Evolutionary conservation across 2,329 filamentous ascomycete genomes (phyloP).

Genomic region (Parascedosporium putredinis): DNA sequence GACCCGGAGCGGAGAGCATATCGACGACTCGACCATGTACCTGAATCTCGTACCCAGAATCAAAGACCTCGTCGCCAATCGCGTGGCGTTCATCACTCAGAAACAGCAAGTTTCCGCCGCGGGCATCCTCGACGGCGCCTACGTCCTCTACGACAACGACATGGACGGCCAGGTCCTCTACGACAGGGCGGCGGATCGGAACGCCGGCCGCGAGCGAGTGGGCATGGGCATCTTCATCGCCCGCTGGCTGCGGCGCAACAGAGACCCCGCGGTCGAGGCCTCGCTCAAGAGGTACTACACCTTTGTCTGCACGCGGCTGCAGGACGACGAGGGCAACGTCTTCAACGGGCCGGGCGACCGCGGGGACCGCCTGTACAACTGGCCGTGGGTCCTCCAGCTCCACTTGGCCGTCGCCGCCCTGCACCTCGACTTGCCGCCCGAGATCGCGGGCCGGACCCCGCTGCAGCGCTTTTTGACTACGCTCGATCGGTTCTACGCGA

Average conservation of each 20-base stretch:
- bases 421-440: neutral
- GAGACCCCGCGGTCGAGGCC: neutral
- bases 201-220: slow-evolving; percentile 10
- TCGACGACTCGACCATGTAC: slow-evolving; percentile 6
- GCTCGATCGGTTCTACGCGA: slow-evolving; percentile 9
- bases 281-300: slow-evolving; percentile 8
- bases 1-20: neutral
- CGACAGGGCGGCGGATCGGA: slow-evolving; percentile 9
- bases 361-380: slow-evolving; percentile 10
- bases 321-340: slow-evolving; percentile 9
- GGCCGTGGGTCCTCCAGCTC: slow-evolving; percentile 11
- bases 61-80: slow-evolving; percentile 8
- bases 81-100: slow-evolving; percentile 9
- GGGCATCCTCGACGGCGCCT: slow-evolving; percentile 6
- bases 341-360: slow-evolving; percentile 4
- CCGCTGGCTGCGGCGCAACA: slow-evolving; percentile 8
- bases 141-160: slow-evolving; percentile 11
- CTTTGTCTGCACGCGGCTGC: slow-evolving; percentile 10
- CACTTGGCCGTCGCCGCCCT: slow-evolving; percentile 9
- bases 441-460: slow-evolving; percentile 6
- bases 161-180: slow-evolving; percentile 9
- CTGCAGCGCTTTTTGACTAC: slow-evolving; percentile 5
- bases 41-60: slow-evolving; percentile 9
- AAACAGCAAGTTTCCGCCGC: slow-evolving; percentile 9
- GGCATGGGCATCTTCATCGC: slow-evolving; percentile 10